Conservation (phyloP, 768 basidiomycete species). For the Rhizopogon rudus region DNA sequence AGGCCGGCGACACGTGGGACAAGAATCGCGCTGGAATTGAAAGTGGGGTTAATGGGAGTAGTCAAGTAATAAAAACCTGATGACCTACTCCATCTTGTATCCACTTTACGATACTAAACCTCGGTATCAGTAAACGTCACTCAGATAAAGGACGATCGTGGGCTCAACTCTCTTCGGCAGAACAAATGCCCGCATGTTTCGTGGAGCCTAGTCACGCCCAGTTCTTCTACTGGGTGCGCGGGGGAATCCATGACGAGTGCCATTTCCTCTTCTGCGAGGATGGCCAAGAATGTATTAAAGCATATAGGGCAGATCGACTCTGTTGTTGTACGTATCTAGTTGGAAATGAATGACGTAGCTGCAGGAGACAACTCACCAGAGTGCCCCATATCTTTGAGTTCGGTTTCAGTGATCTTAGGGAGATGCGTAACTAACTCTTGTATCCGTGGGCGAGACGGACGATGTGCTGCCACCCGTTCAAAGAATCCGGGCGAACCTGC, state of each 20-base stretch:
- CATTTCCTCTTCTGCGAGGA: slow-evolving; percentile 71
- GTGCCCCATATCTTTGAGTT: slow-evolving; percentile 42
- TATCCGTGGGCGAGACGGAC: slow-evolving; percentile 24
- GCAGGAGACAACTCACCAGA: slow-evolving; percentile 30
- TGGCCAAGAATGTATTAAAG: slow-evolving; percentile 59
- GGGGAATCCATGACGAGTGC: slow-evolving; percentile 76
- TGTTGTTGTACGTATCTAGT: slow-evolving; percentile 28
- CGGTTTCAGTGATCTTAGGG: slow-evolving; percentile 46
- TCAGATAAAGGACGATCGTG: slow-evolving; percentile 5
- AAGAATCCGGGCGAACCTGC: not conserved
- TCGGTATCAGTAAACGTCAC: slow-evolving; percentile 11
- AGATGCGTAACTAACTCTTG: slow-evolving; percentile 39
- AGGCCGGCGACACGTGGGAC: slow-evolving; percentile 57
- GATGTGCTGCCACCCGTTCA: not conserved
- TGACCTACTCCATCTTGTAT: slow-evolving; percentile 48
- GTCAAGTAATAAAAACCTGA: not conserved
- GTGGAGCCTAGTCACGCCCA: slow-evolving; percentile 64
- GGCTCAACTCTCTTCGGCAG: slow-evolving; percentile 72
- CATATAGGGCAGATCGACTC: slow-evolving; percentile 77
- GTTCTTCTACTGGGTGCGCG: slow-evolving; percentile 60
- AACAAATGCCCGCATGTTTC: slow-evolving; percentile 65
- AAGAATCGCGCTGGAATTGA: slow-evolving; percentile 48
- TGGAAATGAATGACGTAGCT: not conserved
- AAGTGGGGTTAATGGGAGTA: not conserved
- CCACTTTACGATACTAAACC: slow-evolving; percentile 58